phyloP scores from a whole-genome alignment of 1,284 basidiomycete species.

The Pseudozyma tsukubaensis region DNA sequence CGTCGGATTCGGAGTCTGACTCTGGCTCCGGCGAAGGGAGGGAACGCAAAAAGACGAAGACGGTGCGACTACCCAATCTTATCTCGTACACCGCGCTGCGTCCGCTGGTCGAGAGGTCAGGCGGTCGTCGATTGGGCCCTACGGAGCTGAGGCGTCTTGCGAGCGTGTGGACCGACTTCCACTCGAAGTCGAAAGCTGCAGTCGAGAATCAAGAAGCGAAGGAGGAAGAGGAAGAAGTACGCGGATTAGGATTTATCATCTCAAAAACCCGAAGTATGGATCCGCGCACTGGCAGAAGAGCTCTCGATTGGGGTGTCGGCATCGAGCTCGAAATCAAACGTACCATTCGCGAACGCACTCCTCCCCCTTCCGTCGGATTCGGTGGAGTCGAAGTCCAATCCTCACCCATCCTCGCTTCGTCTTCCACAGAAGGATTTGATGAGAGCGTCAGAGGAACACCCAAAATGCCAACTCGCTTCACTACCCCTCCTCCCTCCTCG shows the following conservation, averaged over 20 bases:
- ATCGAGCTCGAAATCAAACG: conserved; percentile 56
- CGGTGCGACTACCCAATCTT: conserved; percentile 57
- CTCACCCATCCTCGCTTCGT: conserved; percentile 9
- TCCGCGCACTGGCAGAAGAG: conserved; percentile 38
- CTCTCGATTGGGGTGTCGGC: conserved; percentile 56
- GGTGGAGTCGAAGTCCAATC: conserved; percentile 31
- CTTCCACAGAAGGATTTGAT: conserved; percentile 21
- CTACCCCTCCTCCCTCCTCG: conserved; percentile 24
- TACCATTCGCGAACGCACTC: conserved; percentile 21
- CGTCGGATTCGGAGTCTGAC: conserved; percentile 16
- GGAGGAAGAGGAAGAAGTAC: conserved; percentile 25
- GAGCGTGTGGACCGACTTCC: conserved; percentile 56
- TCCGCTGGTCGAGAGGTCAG: conserved; percentile 60
- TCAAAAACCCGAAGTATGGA: conserved; percentile 48
- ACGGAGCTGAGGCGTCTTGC: conserved; percentile 55
- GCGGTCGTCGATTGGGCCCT: conserved; percentile 48
- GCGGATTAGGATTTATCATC: conserved; percentile 58
- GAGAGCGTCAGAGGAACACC: conserved; percentile 29
- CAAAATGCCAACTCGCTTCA: conserved; percentile 25
- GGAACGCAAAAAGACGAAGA: conserved; percentile 17
- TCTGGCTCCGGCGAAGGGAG: not conserved
- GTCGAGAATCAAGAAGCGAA: not conserved
- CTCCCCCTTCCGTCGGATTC: conserved; percentile 45
- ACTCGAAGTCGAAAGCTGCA: conserved; percentile 1
- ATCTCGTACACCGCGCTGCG: conserved; percentile 57